Percentiles rank a stretch among this genome's conserved stretches.
phyloP scores from a whole-genome alignment of 495 filamentous ascomycete species.

The Neurospora sp. region DNA sequence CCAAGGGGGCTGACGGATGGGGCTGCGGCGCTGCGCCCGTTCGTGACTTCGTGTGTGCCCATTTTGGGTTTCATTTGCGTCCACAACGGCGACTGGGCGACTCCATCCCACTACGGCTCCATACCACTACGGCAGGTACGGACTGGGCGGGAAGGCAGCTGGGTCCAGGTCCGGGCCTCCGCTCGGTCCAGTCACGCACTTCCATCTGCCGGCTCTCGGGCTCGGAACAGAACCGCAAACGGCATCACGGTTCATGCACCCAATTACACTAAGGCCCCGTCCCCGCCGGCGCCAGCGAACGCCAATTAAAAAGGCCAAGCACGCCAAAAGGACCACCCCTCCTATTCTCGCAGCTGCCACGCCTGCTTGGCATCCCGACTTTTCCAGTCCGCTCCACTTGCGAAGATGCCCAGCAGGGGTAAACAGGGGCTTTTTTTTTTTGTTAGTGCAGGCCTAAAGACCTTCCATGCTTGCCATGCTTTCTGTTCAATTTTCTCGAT shows the following conservation, averaged over 20 bases:
- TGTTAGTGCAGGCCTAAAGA: background rate
- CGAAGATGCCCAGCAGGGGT: background rate
- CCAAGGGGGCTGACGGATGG: background rate
- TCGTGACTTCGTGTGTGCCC: background rate
- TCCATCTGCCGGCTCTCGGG: background rate
- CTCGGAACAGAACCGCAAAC: background rate
- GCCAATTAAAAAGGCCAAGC: background rate
- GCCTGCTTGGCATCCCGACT: background rate
- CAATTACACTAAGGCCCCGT: background rate
- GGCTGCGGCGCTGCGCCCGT: background rate
- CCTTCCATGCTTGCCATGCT: background rate
- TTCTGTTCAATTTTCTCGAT: background rate
- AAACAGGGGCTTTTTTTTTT: background rate
- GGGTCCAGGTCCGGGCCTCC: background rate
- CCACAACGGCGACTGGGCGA: background rate
- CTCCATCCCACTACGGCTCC: background rate
- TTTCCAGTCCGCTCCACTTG: background rate
- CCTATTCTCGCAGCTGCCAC: background rate
- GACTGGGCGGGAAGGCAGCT: background rate
- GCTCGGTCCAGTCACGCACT: background rate
- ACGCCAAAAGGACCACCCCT: background rate
- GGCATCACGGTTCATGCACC: background rate
- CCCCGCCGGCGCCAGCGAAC: background rate
- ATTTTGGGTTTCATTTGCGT: background rate
- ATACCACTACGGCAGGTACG: background rate